Evolutionary conservation across 805 yeast genomes (phyloP), one percentile per base, ranked within the genome.

Genomic region (Candida sphagnicola): DNA sequence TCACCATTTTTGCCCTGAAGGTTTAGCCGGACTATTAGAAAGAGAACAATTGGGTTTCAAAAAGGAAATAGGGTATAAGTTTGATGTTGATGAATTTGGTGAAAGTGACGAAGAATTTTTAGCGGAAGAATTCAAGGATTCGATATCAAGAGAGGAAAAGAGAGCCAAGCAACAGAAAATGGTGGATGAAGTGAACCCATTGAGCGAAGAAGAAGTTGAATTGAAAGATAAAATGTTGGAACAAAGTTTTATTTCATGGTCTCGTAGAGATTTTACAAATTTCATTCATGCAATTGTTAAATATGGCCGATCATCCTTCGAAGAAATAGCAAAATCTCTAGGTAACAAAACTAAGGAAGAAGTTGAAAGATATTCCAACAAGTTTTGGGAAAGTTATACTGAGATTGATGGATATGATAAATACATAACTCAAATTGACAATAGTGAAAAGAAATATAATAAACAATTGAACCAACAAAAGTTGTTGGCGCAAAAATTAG

Each of bases 371-470:
- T 85, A 85, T 53, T 69, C 79, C 31, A 62, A 67, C 32, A 75
- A 65, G 2, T 85, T 85, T 48, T 85, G 93, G 93, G 52, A 62
- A 26, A 66, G 78, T 24, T 78, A 73, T 50, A 56, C 57, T 16
- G 77, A 75, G 43, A 74, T 85, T 19, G 86, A 80, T 21, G 90
- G 91, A 0, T 70, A 75, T 58, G 88, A 82, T 40, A 82, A 82
- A 54, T 82, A 84, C 52, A 52, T 84, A 24, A 56, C 75, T n/a
- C 87, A 81, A 44, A 83, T 85, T 44, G 89, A 83, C 50, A 62
- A 76, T 31, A 86, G 88, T 45, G 90, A 83, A 50, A 79, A 77
- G 63, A 84, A 83, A 49, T 59, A 73, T 6, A 79, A 75, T 32
- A 79, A 72, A 46, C 54, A 78, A 16, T 55, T 60, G 25, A 62